These are phyloP conservation scores for Fusarium tanahbumbuense DNA, from an alignment of 2,329 filamentous ascomycete species.

Conservation along the genomic window DNA sequence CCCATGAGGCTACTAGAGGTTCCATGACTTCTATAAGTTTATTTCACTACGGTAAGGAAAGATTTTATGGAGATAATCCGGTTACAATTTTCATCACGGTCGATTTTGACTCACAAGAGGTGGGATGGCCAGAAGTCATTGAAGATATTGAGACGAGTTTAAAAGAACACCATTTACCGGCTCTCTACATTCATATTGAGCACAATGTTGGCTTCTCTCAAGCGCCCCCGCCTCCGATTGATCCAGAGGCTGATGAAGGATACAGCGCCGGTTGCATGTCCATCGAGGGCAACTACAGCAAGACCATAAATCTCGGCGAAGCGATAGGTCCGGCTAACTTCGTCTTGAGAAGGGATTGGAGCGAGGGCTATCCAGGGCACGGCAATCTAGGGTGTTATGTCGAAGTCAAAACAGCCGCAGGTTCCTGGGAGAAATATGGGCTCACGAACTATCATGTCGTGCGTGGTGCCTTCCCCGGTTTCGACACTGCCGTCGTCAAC, in stretches of 20 bases:
- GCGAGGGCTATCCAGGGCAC: background rate
- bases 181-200: background rate
- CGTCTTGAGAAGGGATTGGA: background rate
- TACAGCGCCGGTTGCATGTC: too few species aligned
- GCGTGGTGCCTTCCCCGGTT: background rate
- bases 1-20: background rate
- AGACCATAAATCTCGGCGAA: background rate
- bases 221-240: too few species aligned
- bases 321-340: background rate
- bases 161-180: background rate
- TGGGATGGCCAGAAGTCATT: background rate
- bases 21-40: background rate
- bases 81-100: background rate
- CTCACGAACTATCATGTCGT: background rate
- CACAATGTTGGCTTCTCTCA: background rate
- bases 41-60: rapidly evolving
- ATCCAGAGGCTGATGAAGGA: too few species aligned
- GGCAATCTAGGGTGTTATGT: background rate
- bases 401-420: background rate
- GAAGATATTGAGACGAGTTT: background rate
- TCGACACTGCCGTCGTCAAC: background rate
- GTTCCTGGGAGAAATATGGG: background rate
- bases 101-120: background rate
- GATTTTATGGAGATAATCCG: rapidly evolving
- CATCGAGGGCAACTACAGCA: too few species aligned